Conservation (phyloP, 2,329 filamentous ascomycete species). For the Scortechinia acanthostroma region DNA sequence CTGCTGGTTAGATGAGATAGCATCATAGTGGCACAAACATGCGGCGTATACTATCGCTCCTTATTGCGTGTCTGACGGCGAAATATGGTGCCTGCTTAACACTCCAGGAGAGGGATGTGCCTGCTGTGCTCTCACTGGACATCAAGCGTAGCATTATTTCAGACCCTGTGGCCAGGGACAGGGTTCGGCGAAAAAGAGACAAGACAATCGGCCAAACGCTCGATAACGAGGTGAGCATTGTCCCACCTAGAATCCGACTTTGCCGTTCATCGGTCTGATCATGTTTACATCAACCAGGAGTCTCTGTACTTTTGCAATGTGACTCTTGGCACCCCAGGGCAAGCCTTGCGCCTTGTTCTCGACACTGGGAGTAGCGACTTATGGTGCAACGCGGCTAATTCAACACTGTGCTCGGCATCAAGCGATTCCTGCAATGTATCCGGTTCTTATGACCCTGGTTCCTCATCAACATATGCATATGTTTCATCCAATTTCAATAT, state of each 20-base stretch:
- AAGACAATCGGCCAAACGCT: background rate
- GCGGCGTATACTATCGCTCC: too few relatives aligned
- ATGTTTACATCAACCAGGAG: background rate
- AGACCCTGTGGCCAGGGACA: background rate
- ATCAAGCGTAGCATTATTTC: background rate
- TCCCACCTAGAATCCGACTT: background rate
- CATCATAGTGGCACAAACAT: too few relatives aligned
- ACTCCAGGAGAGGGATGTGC: background rate
- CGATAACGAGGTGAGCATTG: background rate
- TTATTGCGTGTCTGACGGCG: too few relatives aligned
- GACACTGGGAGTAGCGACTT: constrained; percentile 1
- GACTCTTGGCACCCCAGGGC: background rate
- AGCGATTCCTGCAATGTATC: background rate
- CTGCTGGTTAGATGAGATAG: too few relatives aligned
- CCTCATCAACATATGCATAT: background rate
- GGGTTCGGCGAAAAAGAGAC: background rate
- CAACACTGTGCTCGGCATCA: background rate
- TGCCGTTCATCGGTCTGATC: background rate
- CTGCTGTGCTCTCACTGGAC: background rate
- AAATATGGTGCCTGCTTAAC: too few relatives aligned
- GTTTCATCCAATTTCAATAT: background rate
- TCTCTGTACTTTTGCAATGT: background rate
- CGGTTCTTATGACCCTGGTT: background rate
- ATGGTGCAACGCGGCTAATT: background rate
- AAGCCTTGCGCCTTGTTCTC: background rate